Base-by-base conservation (phyloP, 106 monocot genomes). In the Allium fistulosum region DNA sequence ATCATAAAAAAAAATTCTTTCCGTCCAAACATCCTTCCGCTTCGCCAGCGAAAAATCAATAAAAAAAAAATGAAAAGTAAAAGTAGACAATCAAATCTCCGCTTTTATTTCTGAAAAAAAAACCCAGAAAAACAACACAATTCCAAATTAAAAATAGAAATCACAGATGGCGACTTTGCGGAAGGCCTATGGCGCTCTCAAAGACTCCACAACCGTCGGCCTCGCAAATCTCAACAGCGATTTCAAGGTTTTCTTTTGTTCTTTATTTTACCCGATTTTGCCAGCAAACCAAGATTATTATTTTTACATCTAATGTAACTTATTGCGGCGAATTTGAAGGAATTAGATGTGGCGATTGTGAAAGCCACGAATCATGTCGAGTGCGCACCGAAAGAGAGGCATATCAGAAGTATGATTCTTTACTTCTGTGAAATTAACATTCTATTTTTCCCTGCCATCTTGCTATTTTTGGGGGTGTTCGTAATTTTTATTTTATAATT, bases 181-280 rank as follows among this genome's bases (percentile, higher is more conserved):
- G 61, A 89, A 86, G 78, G 92, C 92, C 58, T 82, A 82, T 53
- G 97, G 97, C 51, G 97, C 88, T 48, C 77, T 97, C 69, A 97
- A 97, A 70, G 97, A 97, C 73, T 69, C 86, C 70, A 97, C 97
- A 70, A 92, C 83, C 50, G 97, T 97, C 78, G 79, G 92, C 17
- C 82, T 97, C 66, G 97, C 97, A 15, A 92, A 92, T 61, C 80
- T 97, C 82, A 97, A 92, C 82, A 92, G 92, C 80, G 97, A 97
- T 66, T 97, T 82, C 76, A 97, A 92, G 92, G 97, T 96, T 66
- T 56, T 2, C 22, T 57, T 8, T 18, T 51, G 12, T 27, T 53
- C 56, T 26, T 37, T 6, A 11, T 15, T 37, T 46, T 11, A n/a
- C 18, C 61, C 14, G 18, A 12, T 61, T 63, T 64, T 65, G 8